phyloP scores from a whole-genome alignment of 2,329 filamentous ascomycete genomes.

The Sphaerulina populicola region DNA sequence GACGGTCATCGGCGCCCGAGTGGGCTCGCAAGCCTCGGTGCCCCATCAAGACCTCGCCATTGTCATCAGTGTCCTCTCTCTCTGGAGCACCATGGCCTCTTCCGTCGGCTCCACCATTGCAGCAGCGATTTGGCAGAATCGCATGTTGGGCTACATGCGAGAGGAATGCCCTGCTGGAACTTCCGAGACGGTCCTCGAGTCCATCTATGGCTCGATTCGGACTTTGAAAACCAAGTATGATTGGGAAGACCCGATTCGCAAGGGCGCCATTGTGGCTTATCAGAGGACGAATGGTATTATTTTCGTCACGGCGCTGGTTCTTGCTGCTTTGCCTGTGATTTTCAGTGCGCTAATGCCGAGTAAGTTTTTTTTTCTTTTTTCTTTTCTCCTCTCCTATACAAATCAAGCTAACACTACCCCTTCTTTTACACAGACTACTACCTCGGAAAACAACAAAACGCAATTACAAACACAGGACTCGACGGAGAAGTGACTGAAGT shows the following conservation, averaged over 20 bases:
- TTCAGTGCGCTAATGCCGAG: slow-evolving; percentile 9
- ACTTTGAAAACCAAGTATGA: slow-evolving; percentile 1
- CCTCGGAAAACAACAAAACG: slow-evolving; percentile 11
- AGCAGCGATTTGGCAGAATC: slow-evolving; percentile 5
- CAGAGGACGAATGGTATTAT: slow-evolving; percentile 5
- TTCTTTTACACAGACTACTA: slow-evolving; percentile 5
- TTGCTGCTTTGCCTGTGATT: neutral
- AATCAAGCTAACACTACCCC: neutral
- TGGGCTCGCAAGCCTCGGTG: slow-evolving; percentile 38
- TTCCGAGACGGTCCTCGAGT: neutral
- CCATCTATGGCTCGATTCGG: slow-evolving; percentile 3
- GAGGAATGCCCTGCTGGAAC: slow-evolving; percentile 3
- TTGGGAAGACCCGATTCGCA: slow-evolving; percentile 1
- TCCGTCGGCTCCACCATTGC: slow-evolving; percentile 36
- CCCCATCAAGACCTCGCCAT: slow-evolving; percentile 39
- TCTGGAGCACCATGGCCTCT: slow-evolving; percentile 38
- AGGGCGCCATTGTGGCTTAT: slow-evolving; percentile 6
- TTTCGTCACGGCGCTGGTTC: neutral
- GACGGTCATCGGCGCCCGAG: slow-evolving; percentile 37
- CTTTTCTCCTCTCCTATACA: neutral
- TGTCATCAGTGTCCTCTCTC: slow-evolving; percentile 34
- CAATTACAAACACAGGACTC: neutral
- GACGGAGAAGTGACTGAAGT: neutral
- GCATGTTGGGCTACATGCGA: slow-evolving; percentile 6
- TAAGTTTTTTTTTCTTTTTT: neutral